Conservation (phyloP, 2,329 filamentous ascomycete genomes). For the Capronia americana region DNA sequence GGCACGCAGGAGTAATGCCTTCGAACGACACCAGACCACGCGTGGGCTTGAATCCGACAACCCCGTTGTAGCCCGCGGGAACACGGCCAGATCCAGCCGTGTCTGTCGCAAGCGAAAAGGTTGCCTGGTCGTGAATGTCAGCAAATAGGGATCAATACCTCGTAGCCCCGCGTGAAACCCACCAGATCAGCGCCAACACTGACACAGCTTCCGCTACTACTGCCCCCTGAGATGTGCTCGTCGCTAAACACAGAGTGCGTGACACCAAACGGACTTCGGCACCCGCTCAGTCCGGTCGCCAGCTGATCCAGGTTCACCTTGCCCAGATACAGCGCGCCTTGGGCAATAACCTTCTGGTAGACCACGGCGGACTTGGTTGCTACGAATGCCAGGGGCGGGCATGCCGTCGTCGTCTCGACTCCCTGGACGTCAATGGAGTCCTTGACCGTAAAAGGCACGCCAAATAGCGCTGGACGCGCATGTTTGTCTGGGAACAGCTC, state of each 20-base stretch:
- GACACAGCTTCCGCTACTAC: slow-evolving; percentile 63
- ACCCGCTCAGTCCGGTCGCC: slow-evolving; percentile 66
- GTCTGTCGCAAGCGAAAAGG: slow-evolving; percentile 59
- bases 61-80: slow-evolving; percentile 41
- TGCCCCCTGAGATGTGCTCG: slow-evolving; percentile 62
- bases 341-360: slow-evolving; percentile 55
- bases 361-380: slow-evolving; percentile 56
- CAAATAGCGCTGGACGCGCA: slow-evolving; percentile 57
- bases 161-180: background rate
- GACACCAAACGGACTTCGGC: slow-evolving; percentile 64
- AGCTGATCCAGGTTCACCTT: slow-evolving; percentile 68
- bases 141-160: background rate
- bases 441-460: slow-evolving; percentile 58
- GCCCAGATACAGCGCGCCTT: slow-evolving; percentile 63
- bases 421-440: slow-evolving; percentile 57
- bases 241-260: slow-evolving; percentile 59
- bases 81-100: slow-evolving; percentile 42
- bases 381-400: slow-evolving; percentile 55
- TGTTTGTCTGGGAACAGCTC: slow-evolving; percentile 48
- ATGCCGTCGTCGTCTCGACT: slow-evolving; percentile 56
- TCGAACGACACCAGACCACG: slow-evolving; percentile 39
- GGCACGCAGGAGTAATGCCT: slow-evolving; percentile 54
- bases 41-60: slow-evolving; percentile 43
- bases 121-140: slow-evolving; percentile 36
- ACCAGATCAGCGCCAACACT: slow-evolving; percentile 61